phyloP scores from a whole-genome alignment of 306 rosid genomes.

The Prunus fruticosa region DNA sequence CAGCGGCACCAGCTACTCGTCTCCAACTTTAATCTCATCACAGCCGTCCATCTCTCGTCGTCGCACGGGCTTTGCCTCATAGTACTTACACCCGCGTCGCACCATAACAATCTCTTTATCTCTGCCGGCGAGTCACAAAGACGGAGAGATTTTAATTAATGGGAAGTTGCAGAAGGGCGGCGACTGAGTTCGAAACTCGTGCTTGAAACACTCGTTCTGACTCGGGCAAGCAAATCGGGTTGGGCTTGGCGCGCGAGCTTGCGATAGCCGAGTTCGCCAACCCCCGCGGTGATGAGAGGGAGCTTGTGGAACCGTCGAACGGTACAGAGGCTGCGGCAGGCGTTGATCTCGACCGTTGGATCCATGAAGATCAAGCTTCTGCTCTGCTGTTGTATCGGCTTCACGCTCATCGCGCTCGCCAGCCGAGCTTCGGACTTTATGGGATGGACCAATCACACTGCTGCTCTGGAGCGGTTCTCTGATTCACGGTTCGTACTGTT shows the following conservation, averaged over 20 bases:
- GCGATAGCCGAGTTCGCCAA: not conserved
- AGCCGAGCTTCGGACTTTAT: constrained; percentile 45
- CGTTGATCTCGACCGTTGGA: constrained; percentile 56
- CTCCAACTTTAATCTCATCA: not conserved
- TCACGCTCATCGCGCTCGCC: constrained; percentile 50
- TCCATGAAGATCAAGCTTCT: constrained; percentile 74
- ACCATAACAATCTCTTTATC: not conserved
- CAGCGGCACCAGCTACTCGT: not conserved
- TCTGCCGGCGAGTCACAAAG: not conserved
- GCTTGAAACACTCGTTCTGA: not conserved
- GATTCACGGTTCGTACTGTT: constrained; percentile 52
- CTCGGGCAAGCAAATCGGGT: not conserved
- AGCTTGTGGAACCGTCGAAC: constrained; percentile 61
- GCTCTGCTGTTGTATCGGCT: constrained; percentile 54
- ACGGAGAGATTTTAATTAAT: not conserved
- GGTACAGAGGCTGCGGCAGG: constrained; percentile 61
- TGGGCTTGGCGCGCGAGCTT: not conserved
- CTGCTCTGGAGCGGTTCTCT: constrained; percentile 29
- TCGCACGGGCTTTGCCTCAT: not conserved
- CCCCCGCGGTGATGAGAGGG: constrained; percentile 59
- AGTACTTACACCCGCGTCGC: not conserved
- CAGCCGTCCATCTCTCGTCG: constrained; percentile 3
- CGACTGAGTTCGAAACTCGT: constrained; percentile 6
- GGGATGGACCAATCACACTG: constrained; percentile 45
- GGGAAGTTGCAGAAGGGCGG: not conserved